phyloP scores from a whole-genome alignment of 805 yeast species.

The Candida awuae region DNA sequence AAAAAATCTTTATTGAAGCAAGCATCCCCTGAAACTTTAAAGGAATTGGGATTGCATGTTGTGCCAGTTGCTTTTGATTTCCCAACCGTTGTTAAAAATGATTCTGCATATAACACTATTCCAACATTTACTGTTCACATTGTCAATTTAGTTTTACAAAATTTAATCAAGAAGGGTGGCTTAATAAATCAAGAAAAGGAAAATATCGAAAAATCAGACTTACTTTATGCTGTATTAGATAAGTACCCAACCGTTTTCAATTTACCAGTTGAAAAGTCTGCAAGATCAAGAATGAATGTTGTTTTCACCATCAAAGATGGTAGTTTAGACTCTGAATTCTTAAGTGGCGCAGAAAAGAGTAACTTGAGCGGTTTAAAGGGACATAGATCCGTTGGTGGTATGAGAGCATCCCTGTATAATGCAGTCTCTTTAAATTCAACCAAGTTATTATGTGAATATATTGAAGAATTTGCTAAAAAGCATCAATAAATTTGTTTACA shows the following conservation, averaged over 20 bases:
- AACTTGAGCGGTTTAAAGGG: conserved; percentile 81
- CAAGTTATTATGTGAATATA: conserved; percentile 45
- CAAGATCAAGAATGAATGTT: conserved; percentile 85
- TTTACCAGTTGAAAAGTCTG: conserved; percentile 53
- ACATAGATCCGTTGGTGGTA: conserved; percentile 95
- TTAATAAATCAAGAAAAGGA: conserved; percentile 47
- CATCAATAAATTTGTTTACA: conserved; percentile 14
- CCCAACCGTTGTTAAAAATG: conserved; percentile 78
- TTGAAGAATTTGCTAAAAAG: conserved; percentile 50
- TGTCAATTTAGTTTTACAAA: conserved; percentile 65
- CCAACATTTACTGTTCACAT: conserved; percentile 90
- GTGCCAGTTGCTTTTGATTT: conserved; percentile 85
- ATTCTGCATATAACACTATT: conserved; percentile 92
- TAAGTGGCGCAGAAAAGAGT: conserved; percentile 53
- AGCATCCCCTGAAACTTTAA: conserved; percentile 55
- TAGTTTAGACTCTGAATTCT: conserved; percentile 55
- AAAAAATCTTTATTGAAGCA: conserved; percentile 69
- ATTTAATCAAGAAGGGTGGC: conserved; percentile 65
- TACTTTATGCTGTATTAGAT: conserved; percentile 61
- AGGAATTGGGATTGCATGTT: conserved; percentile 56
- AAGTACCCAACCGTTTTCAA: conserved; percentile 55
- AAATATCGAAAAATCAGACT: conserved; percentile 54
- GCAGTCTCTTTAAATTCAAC: conserved; percentile 66
- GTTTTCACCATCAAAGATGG: conserved; percentile 71
- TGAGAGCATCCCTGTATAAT: conserved; percentile 87